Conservation (phyloP, 805 yeast genomes). For the Zygosaccharomyces siamensis region DNA sequence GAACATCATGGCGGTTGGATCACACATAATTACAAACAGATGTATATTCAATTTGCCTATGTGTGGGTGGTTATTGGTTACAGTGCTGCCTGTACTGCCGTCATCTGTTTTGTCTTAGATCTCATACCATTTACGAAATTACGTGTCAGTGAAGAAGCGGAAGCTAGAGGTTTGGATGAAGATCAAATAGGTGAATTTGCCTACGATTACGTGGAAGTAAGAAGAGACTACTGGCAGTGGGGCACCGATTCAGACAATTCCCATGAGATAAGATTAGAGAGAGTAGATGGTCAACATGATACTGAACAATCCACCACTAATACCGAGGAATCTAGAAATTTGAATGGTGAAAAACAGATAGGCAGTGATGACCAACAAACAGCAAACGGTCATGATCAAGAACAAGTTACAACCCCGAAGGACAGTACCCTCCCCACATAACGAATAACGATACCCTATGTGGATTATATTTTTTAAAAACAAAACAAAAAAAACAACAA, state of each 20-base stretch:
- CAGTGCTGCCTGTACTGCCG: slow-evolving; percentile 66
- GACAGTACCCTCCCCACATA: not conserved
- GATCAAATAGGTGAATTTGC: slow-evolving; percentile 98
- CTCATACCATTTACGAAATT: slow-evolving; percentile 76
- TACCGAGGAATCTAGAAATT: slow-evolving; percentile 1
- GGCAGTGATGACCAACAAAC: not conserved
- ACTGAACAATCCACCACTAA: slow-evolving; percentile 3
- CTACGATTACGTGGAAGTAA: slow-evolving; percentile 95
- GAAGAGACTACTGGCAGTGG: slow-evolving; percentile 75
- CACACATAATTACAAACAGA: slow-evolving; percentile 82
- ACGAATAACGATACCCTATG: not conserved
- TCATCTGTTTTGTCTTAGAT: slow-evolving; percentile 69
- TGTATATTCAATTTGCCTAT: slow-evolving; percentile 86
- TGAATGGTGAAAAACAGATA: not conserved
- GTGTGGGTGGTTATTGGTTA: slow-evolving; percentile 71
- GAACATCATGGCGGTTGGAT: slow-evolving; percentile 91
- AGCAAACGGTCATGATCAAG: not conserved
- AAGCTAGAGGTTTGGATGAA: slow-evolving; percentile 87
- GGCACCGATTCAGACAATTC: slow-evolving; percentile 28
- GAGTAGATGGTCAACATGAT: slow-evolving; percentile 1
- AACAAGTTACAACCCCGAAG: not conserved
- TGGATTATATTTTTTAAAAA: not conserved
- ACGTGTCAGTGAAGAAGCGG: slow-evolving; percentile 80
- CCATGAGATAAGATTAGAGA: slow-evolving; percentile 1
- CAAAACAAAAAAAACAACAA: too few species aligned